A percentile compares a stretch with the other conserved stretches of the same genome.
These are phyloP conservation scores for Pleurostoma richardsiae DNA, from an alignment of 2,329 filamentous ascomycete species.

Conservation along the genomic window DNA sequence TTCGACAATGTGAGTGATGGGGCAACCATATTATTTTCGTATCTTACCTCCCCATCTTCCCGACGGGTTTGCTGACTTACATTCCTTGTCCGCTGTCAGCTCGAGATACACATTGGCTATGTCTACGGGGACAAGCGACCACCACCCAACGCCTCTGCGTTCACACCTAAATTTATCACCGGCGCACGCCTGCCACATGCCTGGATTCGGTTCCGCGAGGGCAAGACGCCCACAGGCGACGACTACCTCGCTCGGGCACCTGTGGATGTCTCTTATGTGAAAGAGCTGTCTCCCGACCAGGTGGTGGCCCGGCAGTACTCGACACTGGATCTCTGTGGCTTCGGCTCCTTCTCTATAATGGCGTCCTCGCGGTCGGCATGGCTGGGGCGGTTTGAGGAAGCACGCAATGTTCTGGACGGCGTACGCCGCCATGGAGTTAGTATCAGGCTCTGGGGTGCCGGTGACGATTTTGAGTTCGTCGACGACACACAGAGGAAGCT, in stretches of 20 bases:
- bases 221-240: not conserved
- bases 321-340: constrained; percentile 27
- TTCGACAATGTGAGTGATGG: constrained; percentile 29
- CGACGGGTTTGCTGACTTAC: too few relatives aligned
- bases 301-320: constrained; percentile 21
- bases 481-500: not conserved
- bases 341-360: constrained; percentile 20
- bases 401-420: not conserved
- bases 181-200: constrained; percentile 34
- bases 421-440: not conserved
- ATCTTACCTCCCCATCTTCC: too few relatives aligned
- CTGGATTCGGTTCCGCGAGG: constrained; percentile 22
- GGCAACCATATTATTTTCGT: not conserved
- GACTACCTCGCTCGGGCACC: constrained; percentile 7
- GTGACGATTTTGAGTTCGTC: constrained; percentile 1
- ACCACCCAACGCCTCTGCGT: constrained; percentile 29
- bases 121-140: constrained; percentile 27
- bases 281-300: constrained; percentile 19
- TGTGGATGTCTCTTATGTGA: constrained; percentile 27
- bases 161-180: constrained; percentile 24
- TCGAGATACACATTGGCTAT: constrained; percentile 37
- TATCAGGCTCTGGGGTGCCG: not conserved
- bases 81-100: constrained; percentile 6
- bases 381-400: not conserved
- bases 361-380: not conserved